phyloP scores from a whole-genome alignment of 495 filamentous ascomycete genomes.

The Rostrohypoxylon terebratum region DNA sequence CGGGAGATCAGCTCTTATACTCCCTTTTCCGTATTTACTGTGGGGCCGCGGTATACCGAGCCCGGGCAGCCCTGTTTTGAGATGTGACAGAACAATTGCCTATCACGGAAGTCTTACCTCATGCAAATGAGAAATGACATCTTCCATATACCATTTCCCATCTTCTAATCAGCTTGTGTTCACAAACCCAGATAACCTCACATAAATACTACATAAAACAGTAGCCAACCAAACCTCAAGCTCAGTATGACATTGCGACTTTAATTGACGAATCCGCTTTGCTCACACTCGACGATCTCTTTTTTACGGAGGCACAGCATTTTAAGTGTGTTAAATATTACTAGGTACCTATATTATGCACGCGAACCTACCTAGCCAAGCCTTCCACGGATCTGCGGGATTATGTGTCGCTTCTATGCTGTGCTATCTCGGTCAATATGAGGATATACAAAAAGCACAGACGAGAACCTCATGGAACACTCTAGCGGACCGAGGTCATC shows the following conservation, averaged over 20 bases:
- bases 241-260: neutral
- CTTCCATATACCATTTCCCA: neutral
- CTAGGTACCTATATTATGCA: neutral
- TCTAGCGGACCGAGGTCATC: neutral
- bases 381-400: neutral
- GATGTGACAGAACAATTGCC: constrained; percentile 4
- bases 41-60: constrained; percentile 39
- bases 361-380: neutral
- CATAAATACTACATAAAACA: neutral
- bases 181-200: neutral
- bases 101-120: constrained; percentile 6
- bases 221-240: neutral
- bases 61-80: constrained; percentile 23
- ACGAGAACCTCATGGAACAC: neutral
- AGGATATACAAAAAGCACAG: neutral
- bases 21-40: constrained; percentile 24
- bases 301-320: neutral
- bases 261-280: neutral
- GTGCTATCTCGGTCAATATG: neutral
- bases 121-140: neutral
- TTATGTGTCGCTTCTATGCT: neutral
- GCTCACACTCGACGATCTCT: neutral
- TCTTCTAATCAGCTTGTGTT: constrained; percentile 4
- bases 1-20: constrained; percentile 36
- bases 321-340: neutral